Base-by-base conservation (phyloP, 163 green algal species). In the Scenedesmus sp. region DNA sequence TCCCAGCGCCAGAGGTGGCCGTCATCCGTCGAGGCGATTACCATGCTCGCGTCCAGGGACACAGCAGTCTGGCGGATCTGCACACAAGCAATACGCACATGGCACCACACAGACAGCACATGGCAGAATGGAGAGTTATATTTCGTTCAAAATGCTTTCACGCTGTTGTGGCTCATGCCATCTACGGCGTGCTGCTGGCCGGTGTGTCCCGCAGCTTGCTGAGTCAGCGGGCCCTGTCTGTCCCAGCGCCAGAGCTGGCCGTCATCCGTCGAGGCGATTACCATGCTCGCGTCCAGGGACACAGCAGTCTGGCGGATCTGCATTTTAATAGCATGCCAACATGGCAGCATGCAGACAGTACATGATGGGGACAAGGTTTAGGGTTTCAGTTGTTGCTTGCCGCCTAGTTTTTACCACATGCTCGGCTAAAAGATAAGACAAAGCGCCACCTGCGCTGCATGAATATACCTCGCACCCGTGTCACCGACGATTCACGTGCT, bases 281-380 rank as follows among this genome's bases (percentile, higher is more conserved):
- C 87, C 54, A 93, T 96, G 18, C 4, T 64, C 5, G 94, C 95
- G 66, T 97, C 95, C 55, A 67, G 88, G 2, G 94, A 96, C 4
- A 98, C 88, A 1, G 96, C 96, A 0, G 96, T 96, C 90, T 98
- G 96, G 0, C 96, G 94, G 15, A 97, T 93, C 94, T 95, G 88
- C 62, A 77, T 23, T 81, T 26, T 26, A 26, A 26, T 26, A 26
- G 26, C 26, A 26, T 26, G 26, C 26, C 26, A 26, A 26, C 26
- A 26, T 26, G 26, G 26, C 26, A 26, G 26, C 26, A 26, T 26
- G 26, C 26, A n/a, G 13, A 18, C 34, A 70, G 85, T 52, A 90
- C 88, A 84, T 82, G 73, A n/a, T 18, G 54, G 76, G 87, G 83
- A 82, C 26, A 56, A 26, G 26, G 26, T 26, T 26, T 26, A 26